A percentile compares a stretch with the other conserved stretches of the same genome.
Conservation (phyloP, 192 early-diverging fungal species). For the Entomortierella lignicola region DNA sequence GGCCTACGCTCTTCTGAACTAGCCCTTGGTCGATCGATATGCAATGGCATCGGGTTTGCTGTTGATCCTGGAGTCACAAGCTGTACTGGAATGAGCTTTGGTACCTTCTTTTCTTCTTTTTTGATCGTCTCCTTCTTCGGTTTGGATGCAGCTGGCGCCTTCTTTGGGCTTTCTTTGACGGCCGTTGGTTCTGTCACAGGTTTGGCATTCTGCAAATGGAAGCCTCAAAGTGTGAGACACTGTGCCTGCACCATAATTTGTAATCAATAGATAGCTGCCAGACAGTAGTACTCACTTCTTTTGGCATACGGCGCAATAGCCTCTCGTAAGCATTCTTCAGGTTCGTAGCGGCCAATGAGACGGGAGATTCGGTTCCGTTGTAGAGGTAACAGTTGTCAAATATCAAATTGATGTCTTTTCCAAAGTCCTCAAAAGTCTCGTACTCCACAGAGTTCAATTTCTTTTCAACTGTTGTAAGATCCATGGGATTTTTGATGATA, state of each 20-base stretch:
- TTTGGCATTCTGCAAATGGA: slow-evolving; percentile 10
- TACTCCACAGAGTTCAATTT: slow-evolving; percentile 77
- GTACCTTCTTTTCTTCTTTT: slow-evolving; percentile 41
- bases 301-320: slow-evolving; percentile 78
- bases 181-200: background rate
- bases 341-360: slow-evolving; percentile 73
- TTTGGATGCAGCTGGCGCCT: slow-evolving; percentile 18
- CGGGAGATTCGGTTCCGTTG: slow-evolving; percentile 78
- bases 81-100: slow-evolving; percentile 21
- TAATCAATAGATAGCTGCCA: background rate
- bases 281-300: slow-evolving; percentile 54
- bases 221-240: slow-evolving; percentile 2
- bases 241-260: slow-evolving; percentile 3
- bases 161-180: slow-evolving; percentile 21
- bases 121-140: slow-evolving; percentile 37
- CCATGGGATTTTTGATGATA: slow-evolving; percentile 83
- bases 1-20: slow-evolving; percentile 66
- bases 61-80: slow-evolving; percentile 23
- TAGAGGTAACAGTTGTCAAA: slow-evolving; percentile 86
- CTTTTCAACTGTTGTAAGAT: slow-evolving; percentile 79
- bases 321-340: slow-evolving; percentile 77
- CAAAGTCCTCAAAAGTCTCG: slow-evolving; percentile 72
- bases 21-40: background rate
- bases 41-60: background rate
- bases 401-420: slow-evolving; percentile 77